These are phyloP conservation scores for Dryadomyces sulphureus DNA, from an alignment of 2,329 filamentous ascomycete genomes.

Conservation along the genomic window DNA sequence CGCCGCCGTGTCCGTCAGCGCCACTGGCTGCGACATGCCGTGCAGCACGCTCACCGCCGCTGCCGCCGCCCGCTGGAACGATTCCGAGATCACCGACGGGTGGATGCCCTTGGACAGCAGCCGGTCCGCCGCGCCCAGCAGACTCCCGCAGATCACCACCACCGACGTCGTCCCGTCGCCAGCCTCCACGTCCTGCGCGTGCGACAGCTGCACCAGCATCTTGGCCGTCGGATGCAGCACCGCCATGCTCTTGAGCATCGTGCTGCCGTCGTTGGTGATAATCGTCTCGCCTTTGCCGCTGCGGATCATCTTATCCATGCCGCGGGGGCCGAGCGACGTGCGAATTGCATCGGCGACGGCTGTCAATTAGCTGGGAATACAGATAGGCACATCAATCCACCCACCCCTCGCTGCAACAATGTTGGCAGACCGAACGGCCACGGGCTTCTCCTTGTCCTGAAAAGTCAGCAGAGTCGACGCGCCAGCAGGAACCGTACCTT, in stretches of 20 bases:
- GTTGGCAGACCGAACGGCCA: conserved; percentile 90
- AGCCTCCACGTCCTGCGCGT: conserved; percentile 94
- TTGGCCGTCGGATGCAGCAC: conserved; percentile 99
- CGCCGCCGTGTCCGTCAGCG: conserved; percentile 72
- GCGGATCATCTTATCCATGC: conserved; percentile 99
- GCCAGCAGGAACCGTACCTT: conserved; percentile 26
- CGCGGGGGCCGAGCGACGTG: conserved; percentile 88
- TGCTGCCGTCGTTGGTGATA: conserved; percentile 99
- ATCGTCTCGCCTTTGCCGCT: conserved; percentile 93
- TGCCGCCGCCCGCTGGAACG: conserved; percentile 87
- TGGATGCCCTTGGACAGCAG: conserved; percentile 88
- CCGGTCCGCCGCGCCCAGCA: conserved; percentile 85
- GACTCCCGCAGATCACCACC: conserved; percentile 90
- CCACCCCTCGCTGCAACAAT: conserved; percentile 92
- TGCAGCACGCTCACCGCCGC: conserved; percentile 82
- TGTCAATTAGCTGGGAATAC: conserved; percentile 19
- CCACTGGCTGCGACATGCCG: conserved; percentile 90
- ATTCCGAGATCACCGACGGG: conserved; percentile 92
- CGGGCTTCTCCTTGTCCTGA: conserved; percentile 91
- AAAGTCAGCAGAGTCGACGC: conserved; percentile 3
- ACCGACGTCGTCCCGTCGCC: conserved; percentile 97
- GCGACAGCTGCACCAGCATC: conserved; percentile 95
- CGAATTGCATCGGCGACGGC: conserved; percentile 95
- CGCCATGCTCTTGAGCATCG: conserved; percentile 97
- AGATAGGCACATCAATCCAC: conserved; percentile 14